Evolutionary conservation across 192 early-diverging fungal species (phyloP).

Genomic region (Dimargaris xerosporica): DNA sequence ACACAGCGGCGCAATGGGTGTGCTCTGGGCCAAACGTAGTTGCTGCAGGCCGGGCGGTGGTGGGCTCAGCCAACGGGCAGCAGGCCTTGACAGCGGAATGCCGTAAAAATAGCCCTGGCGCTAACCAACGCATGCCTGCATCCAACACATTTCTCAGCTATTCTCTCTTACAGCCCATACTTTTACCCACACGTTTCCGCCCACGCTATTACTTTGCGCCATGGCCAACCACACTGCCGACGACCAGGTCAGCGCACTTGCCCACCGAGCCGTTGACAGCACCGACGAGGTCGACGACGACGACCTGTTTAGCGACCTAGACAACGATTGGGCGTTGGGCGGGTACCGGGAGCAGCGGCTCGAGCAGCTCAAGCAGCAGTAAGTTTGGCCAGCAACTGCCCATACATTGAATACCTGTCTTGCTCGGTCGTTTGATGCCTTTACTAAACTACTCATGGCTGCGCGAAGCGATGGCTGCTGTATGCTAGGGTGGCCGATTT

Average conservation of each 20-base stretch:
- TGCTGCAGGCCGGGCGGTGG: too few relatives aligned
- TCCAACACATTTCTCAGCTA: too few relatives aligned
- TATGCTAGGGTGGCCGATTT: slow-evolving; percentile 38
- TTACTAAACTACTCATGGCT: neutral
- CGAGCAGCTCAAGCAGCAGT: slow-evolving; percentile 74
- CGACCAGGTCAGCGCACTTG: neutral
- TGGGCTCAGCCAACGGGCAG: too few relatives aligned
- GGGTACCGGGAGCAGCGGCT: slow-evolving; percentile 69
- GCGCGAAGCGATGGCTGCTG: neutral
- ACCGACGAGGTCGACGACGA: slow-evolving; percentile 57
- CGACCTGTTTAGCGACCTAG: slow-evolving; percentile 67
- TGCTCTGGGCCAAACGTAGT: too few relatives aligned
- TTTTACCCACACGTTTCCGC: neutral
- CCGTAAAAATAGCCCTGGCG: too few relatives aligned
- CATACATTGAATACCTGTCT: neutral
- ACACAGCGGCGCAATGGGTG: too few relatives aligned
- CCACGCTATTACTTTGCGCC: neutral
- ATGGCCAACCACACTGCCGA: slow-evolving; percentile 5
- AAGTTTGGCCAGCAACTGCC: slow-evolving; percentile 16
- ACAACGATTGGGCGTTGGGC: slow-evolving; percentile 60
- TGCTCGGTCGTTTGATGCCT: neutral
- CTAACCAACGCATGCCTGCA: too few relatives aligned
- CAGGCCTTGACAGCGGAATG: too few relatives aligned
- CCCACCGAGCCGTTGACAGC: slow-evolving; percentile 13
- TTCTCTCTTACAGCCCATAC: too few relatives aligned